Conservation (phyloP, 2,329 filamentous ascomycete genomes). For the Amauroascus verrucosus region DNA sequence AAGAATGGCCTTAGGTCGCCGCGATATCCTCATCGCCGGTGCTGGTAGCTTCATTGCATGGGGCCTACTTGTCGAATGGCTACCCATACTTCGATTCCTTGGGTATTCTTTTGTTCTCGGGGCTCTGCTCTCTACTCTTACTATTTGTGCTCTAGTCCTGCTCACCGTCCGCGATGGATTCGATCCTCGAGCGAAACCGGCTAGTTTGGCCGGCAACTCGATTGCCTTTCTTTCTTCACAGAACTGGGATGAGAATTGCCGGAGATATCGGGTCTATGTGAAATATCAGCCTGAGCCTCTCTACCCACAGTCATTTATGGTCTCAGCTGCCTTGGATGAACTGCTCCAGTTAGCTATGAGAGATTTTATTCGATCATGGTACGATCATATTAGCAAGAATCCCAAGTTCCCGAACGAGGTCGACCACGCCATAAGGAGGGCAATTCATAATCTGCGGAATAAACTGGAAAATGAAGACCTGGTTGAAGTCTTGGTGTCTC, state of each 20-base stretch:
- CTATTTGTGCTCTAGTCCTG: conserved; percentile 50
- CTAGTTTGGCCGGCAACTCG: conserved; percentile 18
- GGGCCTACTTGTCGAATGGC: conserved; percentile 74
- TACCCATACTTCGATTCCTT: conserved; percentile 71
- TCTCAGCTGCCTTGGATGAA: conserved; percentile 71
- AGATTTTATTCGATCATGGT: conserved; percentile 86
- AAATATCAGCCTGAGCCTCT: conserved; percentile 60
- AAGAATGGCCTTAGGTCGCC: conserved; percentile 40
- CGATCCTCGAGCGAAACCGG: conserved; percentile 37
- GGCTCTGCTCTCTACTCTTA: conserved; percentile 43
- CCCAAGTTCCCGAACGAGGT: conserved; percentile 76
- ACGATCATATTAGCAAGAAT: conserved; percentile 70
- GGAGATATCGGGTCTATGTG: conserved; percentile 54
- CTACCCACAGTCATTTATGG: conserved; percentile 62
- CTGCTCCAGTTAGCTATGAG: conserved; percentile 65
- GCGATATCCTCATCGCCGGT: conserved; percentile 35
- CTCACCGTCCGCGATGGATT: conserved; percentile 43
- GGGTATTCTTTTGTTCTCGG: conserved; percentile 75
- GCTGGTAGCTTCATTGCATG: conserved; percentile 59
- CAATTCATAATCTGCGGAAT: conserved; percentile 60
- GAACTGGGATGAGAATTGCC: conserved; percentile 61
- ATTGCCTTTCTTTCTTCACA: conserved; percentile 51
- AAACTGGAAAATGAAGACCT: conserved; percentile 67
- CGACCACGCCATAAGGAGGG: conserved; percentile 65
- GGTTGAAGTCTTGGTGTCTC: conserved; percentile 70